Conservation (phyloP, 2,329 filamentous ascomycete species). For the Parasarocladium wereldwijsianum region DNA sequence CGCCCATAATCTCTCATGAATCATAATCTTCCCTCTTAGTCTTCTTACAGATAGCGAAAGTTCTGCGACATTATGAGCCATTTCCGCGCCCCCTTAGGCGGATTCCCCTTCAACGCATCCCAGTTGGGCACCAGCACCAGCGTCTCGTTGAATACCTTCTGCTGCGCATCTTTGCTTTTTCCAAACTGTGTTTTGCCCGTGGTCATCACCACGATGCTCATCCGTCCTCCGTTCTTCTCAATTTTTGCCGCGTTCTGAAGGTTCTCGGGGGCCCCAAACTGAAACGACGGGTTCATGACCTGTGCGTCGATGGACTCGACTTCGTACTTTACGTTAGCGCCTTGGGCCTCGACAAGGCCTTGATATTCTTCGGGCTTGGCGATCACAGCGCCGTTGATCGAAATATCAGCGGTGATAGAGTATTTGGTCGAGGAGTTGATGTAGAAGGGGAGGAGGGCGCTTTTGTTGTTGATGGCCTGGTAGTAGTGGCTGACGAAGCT, state of each 20-base stretch:
- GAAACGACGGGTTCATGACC: conserved; percentile 56
- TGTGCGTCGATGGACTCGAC: conserved; percentile 65
- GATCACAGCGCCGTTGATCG: conserved; percentile 62
- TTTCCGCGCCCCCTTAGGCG: conserved; percentile 35
- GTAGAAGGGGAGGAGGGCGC: conserved; percentile 55
- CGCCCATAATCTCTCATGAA: too few species aligned
- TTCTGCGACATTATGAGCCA: conserved; percentile 62
- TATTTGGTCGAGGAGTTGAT: conserved; percentile 40
- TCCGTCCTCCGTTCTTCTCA: conserved; percentile 37
- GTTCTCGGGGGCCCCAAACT: conserved; percentile 36
- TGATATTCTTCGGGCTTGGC: conserved; percentile 50
- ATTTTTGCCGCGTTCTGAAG: conserved; percentile 25
- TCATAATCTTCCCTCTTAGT: too few species aligned
- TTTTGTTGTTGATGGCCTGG: conserved; percentile 50
- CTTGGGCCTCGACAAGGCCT: conserved; percentile 50
- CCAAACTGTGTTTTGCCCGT: conserved; percentile 60
- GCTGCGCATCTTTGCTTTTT: conserved; percentile 43
- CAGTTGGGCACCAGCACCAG: conserved; percentile 71
- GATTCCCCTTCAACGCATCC: conserved; percentile 39
- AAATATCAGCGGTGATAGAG: conserved; percentile 49
- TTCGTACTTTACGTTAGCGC: conserved; percentile 49
- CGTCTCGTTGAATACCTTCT: conserved; percentile 63
- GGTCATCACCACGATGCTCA: conserved; percentile 59
- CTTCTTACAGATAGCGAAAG: conserved; percentile 39
- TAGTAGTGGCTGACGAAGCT: conserved; percentile 65